A percentile compares a stretch with the other conserved stretches of the same genome.
Conservation (phyloP, 345 rosid genomes). For the Laguncularia racemosa region DNA sequence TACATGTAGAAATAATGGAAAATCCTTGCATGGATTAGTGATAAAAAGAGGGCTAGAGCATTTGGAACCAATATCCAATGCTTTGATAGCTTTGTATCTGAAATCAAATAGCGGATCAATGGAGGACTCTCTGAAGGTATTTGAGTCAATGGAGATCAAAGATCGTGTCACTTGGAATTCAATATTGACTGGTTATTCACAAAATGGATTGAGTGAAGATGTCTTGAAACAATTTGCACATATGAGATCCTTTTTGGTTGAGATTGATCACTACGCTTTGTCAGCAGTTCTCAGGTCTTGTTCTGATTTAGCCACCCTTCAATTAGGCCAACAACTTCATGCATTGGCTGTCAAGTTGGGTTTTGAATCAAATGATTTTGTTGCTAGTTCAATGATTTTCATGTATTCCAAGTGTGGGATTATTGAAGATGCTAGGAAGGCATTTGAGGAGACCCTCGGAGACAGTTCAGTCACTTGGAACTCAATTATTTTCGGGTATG, state of each 20-base stretch:
- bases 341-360: slow-evolving; percentile 42
- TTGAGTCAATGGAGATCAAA: slow-evolving; percentile 40
- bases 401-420: slow-evolving; percentile 80
- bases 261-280: slow-evolving; percentile 56
- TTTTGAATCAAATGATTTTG: slow-evolving; percentile 51
- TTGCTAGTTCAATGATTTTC: slow-evolving; percentile 64
- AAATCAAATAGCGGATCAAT: slow-evolving; percentile 36
- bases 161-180: slow-evolving; percentile 79
- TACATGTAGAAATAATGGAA: slow-evolving; percentile 28
- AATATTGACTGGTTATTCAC: slow-evolving; percentile 60
- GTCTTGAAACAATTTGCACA: slow-evolving; percentile 38
- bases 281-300: slow-evolving; percentile 74
- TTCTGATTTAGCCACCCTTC: slow-evolving; percentile 67
- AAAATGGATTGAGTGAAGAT: slow-evolving; percentile 45
- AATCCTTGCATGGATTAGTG: slow-evolving; percentile 50
- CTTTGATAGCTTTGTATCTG: slow-evolving; percentile 55
- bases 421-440: slow-evolving; percentile 46
- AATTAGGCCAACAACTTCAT: slow-evolving; percentile 66
- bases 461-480: slow-evolving; percentile 61
- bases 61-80: slow-evolving; percentile 47
- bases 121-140: slow-evolving; percentile 43
- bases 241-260: slow-evolving; percentile 39
- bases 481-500: slow-evolving; percentile 61
- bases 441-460: slow-evolving; percentile 44
- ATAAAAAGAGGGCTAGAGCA: slow-evolving; percentile 57